Percentiles rank a stretch among this genome's conserved stretches.
These are phyloP conservation scores for Neurospora sp. DNA, from an alignment of 2,329 filamentous ascomycete species.

Conservation along the genomic window DNA sequence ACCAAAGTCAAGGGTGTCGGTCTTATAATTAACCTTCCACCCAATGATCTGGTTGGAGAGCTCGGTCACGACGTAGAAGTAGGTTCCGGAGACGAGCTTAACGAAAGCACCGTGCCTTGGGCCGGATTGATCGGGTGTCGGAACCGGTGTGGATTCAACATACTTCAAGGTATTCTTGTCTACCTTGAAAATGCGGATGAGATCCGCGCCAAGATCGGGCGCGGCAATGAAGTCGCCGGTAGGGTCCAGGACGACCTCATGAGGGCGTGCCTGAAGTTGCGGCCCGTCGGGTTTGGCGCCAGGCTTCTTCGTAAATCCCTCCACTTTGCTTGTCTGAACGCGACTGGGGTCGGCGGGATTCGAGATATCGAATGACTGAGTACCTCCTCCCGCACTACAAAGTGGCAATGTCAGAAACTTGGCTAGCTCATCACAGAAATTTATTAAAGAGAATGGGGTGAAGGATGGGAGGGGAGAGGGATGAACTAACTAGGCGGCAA, in stretches of 20 bases:
- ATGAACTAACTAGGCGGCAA: slow-evolving; percentile 36
- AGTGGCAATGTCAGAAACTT: background rate
- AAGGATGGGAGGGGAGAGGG: slow-evolving; percentile 14
- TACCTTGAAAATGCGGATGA: slow-evolving; percentile 47
- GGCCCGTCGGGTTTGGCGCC: too few relatives aligned
- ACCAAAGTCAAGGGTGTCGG: slow-evolving; percentile 28
- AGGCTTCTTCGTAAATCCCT: background rate
- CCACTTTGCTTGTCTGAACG: too few relatives aligned
- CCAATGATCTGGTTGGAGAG: slow-evolving; percentile 46
- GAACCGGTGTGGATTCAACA: slow-evolving; percentile 26
- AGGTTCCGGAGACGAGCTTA: slow-evolving; percentile 27
- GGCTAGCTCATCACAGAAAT: background rate
- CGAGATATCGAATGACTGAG: slow-evolving; percentile 36
- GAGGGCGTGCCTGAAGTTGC: slow-evolving; percentile 18
- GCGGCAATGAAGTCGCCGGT: slow-evolving; percentile 52
- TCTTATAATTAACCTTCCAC: slow-evolving; percentile 45
- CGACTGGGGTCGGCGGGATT: slow-evolving; percentile 20
- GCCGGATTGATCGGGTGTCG: slow-evolving; percentile 42
- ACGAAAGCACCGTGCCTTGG: slow-evolving; percentile 57
- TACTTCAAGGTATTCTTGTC: slow-evolving; percentile 35
- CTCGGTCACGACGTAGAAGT: slow-evolving; percentile 54
- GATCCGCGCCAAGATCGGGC: slow-evolving; percentile 57
- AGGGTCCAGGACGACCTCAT: slow-evolving; percentile 56
- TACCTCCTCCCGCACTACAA: slow-evolving; percentile 29
- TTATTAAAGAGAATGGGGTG: background rate